A percentile compares a stretch with the other conserved stretches of the same genome.
phyloP scores from a whole-genome alignment of 306 rosid genomes.

The Rosa multiflora region DNA sequence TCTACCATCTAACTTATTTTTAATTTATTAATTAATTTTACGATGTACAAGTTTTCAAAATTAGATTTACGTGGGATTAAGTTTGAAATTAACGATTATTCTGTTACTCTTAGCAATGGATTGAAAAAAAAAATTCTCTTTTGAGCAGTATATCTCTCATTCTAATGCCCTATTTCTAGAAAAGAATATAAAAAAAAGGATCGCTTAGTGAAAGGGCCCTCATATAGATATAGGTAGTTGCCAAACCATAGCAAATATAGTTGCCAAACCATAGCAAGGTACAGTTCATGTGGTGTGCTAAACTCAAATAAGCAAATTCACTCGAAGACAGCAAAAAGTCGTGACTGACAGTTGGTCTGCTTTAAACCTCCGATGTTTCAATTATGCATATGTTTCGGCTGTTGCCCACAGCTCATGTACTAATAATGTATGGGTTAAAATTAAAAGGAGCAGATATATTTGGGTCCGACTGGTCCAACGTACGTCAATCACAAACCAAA shows the following conservation, averaged over 20 bases:
- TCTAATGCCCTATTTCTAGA: too few species aligned
- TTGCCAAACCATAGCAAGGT: background rate
- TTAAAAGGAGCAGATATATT: background rate
- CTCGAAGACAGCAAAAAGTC: background rate
- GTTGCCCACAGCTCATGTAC: background rate
- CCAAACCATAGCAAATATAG: background rate
- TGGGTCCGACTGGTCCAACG: background rate
- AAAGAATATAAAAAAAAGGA: too few species aligned
- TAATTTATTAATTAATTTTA: too few species aligned
- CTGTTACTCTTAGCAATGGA: too few species aligned
- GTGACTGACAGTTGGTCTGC: background rate
- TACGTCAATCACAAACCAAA: background rate
- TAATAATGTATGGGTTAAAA: background rate
- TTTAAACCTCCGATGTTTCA: background rate
- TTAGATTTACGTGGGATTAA: too few species aligned
- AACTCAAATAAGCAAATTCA: background rate
- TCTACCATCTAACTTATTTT: too few species aligned
- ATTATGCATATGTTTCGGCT: background rate
- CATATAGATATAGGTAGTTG: background rate
- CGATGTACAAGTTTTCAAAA: too few species aligned
- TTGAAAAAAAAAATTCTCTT: too few species aligned
- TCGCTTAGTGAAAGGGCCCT: too few species aligned
- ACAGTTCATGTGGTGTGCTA: background rate
- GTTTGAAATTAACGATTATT: too few species aligned
- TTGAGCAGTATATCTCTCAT: too few species aligned